Evolutionary conservation across 306 rosid genomes (phyloP), one percentile per base, ranked within the genome.

Genomic region (Prunus padus): DNA sequence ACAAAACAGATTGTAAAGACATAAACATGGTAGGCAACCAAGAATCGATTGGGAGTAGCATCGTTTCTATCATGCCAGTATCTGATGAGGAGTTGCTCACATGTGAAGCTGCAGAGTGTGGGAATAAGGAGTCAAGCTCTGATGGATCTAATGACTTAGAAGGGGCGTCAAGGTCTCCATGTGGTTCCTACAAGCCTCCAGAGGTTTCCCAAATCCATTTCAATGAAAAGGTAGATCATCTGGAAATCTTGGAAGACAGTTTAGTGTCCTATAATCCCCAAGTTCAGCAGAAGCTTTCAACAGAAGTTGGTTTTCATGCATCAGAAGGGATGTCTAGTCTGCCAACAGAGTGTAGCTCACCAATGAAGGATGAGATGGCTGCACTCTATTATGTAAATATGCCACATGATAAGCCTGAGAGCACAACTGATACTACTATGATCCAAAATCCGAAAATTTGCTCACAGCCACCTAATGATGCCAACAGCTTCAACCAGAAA

Each of bases 371-470:
- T 55, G 23, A 1, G 0, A 20, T 8, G 4, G 26, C 10, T 8
- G 28, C 11, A 20, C 9, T 11, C 2, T 60, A 11, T 22, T 20
- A 15, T 4, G 30, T 23, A 20, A 22, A 59, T 10, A 44, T 26
- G 56, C 46, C 57, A 6, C 13, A 15, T 14, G 50, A 50, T 49
- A 26, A 22, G 10, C 18, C 54, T 22, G 62, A 42, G 54, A 37
- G 4, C 11, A 42, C 59, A 7, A 40, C 30, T 70, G 89, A 57
- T 52, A 83, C 70, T 47, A 84, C 66, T 18, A 30, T 44, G 26
- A 72, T 8, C 14, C 5, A 59, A 65, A 10, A 52, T 13, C 47
- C 42, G 42, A 37, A 37, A 37, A 1, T 37, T 54, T 16, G 46
- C 9, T 6, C 28, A 8, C 60, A 76, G 23, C 61, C 28, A 59